phyloP scores from a whole-genome alignment of 192 early-diverging fungal species.

The Coemansia sp. region DNA sequence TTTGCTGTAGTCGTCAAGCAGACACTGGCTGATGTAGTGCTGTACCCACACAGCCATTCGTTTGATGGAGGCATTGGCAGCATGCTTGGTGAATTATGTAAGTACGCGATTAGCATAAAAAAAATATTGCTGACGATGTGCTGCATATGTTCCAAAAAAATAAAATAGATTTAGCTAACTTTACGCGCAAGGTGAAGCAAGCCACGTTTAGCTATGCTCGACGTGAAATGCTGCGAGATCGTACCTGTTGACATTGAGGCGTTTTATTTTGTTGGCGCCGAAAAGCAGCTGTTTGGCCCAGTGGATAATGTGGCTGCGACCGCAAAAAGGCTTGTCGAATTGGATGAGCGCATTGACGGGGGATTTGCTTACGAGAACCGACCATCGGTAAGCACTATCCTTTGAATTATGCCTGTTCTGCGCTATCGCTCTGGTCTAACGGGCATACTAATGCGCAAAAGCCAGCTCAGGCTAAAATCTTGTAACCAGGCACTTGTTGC shows the following conservation, averaged over 20 bases:
- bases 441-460: too few relatives aligned
- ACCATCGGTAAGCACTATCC: not conserved
- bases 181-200: too few relatives aligned
- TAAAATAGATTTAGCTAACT: too few relatives aligned
- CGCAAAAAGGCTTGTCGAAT: not conserved
- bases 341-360: constrained; percentile 1
- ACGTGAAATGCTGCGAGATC: not conserved
- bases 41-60: constrained; percentile 8
- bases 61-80: not conserved
- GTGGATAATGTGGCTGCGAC: not conserved
- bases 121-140: too few relatives aligned
- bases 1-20: constrained; percentile 29
- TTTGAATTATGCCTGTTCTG: not conserved
- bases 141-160: too few relatives aligned
- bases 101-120: too few relatives aligned
- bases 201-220: not conserved
- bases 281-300: not conserved
- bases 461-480: too few relatives aligned
- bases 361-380: not conserved
- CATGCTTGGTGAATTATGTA: constrained; percentile 14
- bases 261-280: not conserved
- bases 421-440: too few relatives aligned
- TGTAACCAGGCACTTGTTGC: too few relatives aligned
- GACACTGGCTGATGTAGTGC: constrained; percentile 1
- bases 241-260: not conserved